A percentile compares a stretch with the other conserved stretches of the same genome.
phyloP scores from a whole-genome alignment of 768 basidiomycete species.

The Pleurotus cornucopiae region DNA sequence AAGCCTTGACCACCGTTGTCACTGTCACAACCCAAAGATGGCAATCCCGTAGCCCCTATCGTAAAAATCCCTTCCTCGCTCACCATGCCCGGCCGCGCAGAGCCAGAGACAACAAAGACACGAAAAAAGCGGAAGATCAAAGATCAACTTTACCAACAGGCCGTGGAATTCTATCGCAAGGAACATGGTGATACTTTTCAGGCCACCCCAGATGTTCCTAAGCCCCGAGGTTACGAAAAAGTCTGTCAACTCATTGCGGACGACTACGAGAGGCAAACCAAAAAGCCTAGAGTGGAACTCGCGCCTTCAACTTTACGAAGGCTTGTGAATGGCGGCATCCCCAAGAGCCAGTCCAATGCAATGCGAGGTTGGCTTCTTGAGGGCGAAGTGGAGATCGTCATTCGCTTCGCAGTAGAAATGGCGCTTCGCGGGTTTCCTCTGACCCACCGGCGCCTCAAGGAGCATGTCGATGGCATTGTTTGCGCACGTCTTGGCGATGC shows the following conservation, averaged over 20 bases:
- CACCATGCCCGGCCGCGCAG: slow-evolving; percentile 9
- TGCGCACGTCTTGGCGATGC: slow-evolving; percentile 20
- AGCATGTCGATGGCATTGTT: slow-evolving; percentile 20
- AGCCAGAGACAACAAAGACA: slow-evolving; percentile 13
- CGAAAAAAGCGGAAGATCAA: slow-evolving; percentile 8
- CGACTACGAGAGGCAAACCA: background rate
- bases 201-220: no score
- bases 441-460: slow-evolving; percentile 23
- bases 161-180: slow-evolving; percentile 1
- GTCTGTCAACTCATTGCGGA: background rate
- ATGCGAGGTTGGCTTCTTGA: slow-evolving; percentile 21
- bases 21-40: background rate
- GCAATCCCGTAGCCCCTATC: background rate
- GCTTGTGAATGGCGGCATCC: slow-evolving; percentile 16
- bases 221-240: background rate
- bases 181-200: slow-evolving; percentile 5
- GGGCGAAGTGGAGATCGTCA: slow-evolving; percentile 25
- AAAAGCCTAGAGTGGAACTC: slow-evolving; percentile 14
- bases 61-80: background rate
- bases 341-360: slow-evolving; percentile 20
- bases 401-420: slow-evolving; percentile 21
- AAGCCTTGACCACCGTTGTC: background rate
- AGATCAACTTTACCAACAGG: slow-evolving; percentile 4
- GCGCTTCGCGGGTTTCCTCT: slow-evolving; percentile 31
- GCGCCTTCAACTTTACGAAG: slow-evolving; percentile 12